Conservation (phyloP, 2,329 filamentous ascomycete genomes). For the Neocucurbitaria cava region DNA sequence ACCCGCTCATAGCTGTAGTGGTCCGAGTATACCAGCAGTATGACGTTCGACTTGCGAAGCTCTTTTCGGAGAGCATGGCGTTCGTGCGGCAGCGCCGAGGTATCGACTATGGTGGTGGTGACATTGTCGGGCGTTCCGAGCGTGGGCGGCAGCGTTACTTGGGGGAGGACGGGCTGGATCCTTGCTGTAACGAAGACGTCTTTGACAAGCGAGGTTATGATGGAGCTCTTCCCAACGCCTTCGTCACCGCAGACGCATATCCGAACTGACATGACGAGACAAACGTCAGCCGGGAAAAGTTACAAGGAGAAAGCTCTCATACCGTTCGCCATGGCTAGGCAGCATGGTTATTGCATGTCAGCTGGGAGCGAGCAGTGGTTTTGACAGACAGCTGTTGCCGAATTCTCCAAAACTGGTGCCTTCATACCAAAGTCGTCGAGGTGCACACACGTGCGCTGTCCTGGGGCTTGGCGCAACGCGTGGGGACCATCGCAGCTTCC, state of each 20-base stretch:
- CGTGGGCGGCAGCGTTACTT: conserved; percentile 92
- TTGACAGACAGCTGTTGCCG: not conserved
- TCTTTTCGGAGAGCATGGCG: conserved; percentile 89
- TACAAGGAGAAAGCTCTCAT: conserved; percentile 17
- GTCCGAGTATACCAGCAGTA: conserved; percentile 94
- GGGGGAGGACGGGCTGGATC: conserved; percentile 91
- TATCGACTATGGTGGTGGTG: conserved; percentile 96
- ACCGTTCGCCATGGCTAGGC: conserved; percentile 36
- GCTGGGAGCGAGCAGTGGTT: not conserved
- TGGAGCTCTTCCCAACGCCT: conserved; percentile 60
- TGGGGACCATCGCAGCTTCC: not conserved
- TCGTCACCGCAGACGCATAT: conserved; percentile 98
- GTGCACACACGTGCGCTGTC: not conserved
- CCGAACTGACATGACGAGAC: conserved; percentile 65
- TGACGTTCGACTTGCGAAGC: conserved; percentile 95
- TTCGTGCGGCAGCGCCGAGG: conserved; percentile 92
- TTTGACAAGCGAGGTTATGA: conserved; percentile 95
- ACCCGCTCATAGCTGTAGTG: conserved; percentile 99
- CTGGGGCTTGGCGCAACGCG: not conserved
- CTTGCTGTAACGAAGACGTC: conserved; percentile 95
- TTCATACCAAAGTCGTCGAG: not conserved
- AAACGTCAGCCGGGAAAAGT: not conserved
- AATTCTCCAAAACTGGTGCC: not conserved
- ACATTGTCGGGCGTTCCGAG: conserved; percentile 96
- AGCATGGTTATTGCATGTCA: conserved; percentile 25